Base-by-base conservation (phyloP, 805 yeast genomes). In the Suhomyces kilbournensis region DNA sequence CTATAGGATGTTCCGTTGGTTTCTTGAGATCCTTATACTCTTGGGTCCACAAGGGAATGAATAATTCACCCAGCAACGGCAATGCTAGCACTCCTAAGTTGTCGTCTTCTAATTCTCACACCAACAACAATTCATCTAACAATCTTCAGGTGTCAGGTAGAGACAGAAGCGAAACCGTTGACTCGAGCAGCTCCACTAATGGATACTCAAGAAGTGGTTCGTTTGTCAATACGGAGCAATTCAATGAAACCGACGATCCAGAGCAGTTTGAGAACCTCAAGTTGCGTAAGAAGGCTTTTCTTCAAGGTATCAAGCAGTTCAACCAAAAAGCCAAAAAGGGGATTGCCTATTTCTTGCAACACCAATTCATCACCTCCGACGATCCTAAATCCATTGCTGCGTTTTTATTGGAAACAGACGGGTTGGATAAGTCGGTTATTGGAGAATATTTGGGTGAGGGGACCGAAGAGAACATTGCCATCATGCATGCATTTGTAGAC, bases 371-470 rank as follows among this genome's bases (percentile, higher is more conserved):
- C 44, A 62, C 69, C 9, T 75, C 82, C 22, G 79, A 81, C 42
- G 76, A 80, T 1, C 91, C 97, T 0, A 63, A 62, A 4, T 84
- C 82, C 7, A 82, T 94, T 57, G 98, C 97, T 0, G 65, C 71
- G 52, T 90, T 94, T 68, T 71, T 94, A 49, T 69, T 90, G 45
- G 72, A 70, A 20, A 86, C 86, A 3, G 90, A 85, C 42, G 88
- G 93, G 0, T 74, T 94, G 49, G 96, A 91, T 64, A 87, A 92
- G 65, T 79, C 92, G 0, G 82, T 82, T 6, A 78, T 96, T 52
- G 99, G 99, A 49, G 98, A 93, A 62, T 94, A 78, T 65, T 74
- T 94, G 53, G 99, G 99, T 50, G 97, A 89, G 61, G 96, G 93
- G 34, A 85, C 85, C 56, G 88, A 86, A 10, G 77, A 78, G 46